A percentile compares a stretch with the other conserved stretches of the same genome.
These are phyloP conservation scores for Seminavis robusta DNA, from an alignment of 108 stramenopile genomes.

Conservation along the genomic window DNA sequence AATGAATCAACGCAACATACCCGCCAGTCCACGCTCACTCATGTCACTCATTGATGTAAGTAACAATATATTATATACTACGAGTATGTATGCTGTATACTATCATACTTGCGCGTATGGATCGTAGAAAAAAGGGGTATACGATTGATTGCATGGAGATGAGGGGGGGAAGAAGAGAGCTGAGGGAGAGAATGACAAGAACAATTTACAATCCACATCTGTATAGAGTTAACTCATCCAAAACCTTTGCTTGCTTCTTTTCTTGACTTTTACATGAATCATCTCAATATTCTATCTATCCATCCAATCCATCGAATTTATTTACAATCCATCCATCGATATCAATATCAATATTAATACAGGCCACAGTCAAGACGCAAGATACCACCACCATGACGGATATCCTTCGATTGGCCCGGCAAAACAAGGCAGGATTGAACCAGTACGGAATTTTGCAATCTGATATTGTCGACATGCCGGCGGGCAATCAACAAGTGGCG, in stretches of 20 bases:
- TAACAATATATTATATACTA: slow-evolving; percentile 6
- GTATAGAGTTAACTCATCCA: no score
- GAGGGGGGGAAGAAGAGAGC: no score
- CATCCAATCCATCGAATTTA: no score
- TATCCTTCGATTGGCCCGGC: slow-evolving; percentile 41
- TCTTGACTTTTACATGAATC: no score
- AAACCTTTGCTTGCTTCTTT: no score
- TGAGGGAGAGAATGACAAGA: no score
- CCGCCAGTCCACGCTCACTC: slow-evolving; percentile 58
- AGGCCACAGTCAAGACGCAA: slow-evolving; percentile 70
- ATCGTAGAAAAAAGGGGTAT: background rate
- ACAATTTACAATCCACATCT: no score
- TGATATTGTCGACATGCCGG: slow-evolving; percentile 51
- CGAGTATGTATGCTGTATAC: no score
- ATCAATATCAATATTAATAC: no score
- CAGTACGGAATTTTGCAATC: slow-evolving; percentile 61
- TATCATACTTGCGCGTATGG: no score
- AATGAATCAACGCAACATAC: slow-evolving; percentile 69
- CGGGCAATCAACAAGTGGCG: slow-evolving; percentile 17
- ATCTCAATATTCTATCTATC: background rate
- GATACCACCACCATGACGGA: slow-evolving; percentile 68
- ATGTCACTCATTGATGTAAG: slow-evolving; percentile 83
- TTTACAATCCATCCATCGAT: no score
- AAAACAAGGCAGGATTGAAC: slow-evolving; percentile 47
- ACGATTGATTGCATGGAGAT: slow-evolving; percentile 2